Evolutionary conservation across 495 filamentous ascomycete species (phyloP), one percentile per base, ranked within the genome.

Genomic region (Tuber calosporum): DNA sequence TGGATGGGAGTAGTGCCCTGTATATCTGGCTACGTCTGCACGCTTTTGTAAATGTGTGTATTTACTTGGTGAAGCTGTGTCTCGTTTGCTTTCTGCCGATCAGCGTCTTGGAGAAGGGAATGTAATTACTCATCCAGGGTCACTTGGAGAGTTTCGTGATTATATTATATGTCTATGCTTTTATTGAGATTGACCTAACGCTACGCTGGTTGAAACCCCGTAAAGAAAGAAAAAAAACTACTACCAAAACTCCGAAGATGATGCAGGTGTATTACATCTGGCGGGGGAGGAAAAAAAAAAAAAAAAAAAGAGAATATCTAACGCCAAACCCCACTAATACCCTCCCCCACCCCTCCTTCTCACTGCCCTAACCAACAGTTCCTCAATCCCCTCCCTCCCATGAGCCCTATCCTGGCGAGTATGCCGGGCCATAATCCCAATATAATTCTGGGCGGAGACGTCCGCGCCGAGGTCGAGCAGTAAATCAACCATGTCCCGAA

Each of bases 341-440:
- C 17, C 26, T 26, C 53, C 13, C 2, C 1, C 15, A 2, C 53
- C 53, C 26, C 26, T 62, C 53, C 13, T 62, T 26, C 53, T 62
- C 53, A 62, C 53, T 4, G 53, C 53, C 26, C 30, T 34, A 34
- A 62, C 53, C 13, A 62, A 7, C 26, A 62, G 9, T 4, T 62
- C 53, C 26, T 62, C 53, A 34, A 62, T 34, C 13, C 26, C 26
- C 53, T 62, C 53, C 13, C 53, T 30, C 30, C 53, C 53, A 13
- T 19, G 26, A 34, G 6, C 30, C 53, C 53, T 62, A 34, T 62
- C 53, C 53, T 62, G 53, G 11, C 53, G 53, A 11, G 42, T 39
- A 66, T 73, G 69, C 42, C 68, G 22, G 7, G 70, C 69, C 36
- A 71, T 75, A n/a, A 58, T 34, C 7, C 70, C 76, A 22, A 77